These are phyloP conservation scores for Sporopachydermia lactativora DNA, from an alignment of 805 yeast species.

Conservation along the genomic window DNA sequence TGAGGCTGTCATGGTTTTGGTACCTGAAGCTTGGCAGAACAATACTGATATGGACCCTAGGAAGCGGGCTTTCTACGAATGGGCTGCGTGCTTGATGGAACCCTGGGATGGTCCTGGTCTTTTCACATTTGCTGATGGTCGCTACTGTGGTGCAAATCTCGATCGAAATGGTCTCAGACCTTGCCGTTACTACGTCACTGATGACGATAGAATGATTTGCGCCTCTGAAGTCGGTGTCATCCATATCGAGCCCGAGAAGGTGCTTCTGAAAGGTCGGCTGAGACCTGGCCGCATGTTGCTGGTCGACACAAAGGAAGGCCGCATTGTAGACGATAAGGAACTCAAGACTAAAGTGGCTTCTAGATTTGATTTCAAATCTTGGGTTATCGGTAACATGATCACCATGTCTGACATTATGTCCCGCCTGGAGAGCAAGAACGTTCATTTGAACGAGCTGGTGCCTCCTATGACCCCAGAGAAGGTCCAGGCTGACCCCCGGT, in stretches of 20 bases:
- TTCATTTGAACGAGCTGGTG: constrained; percentile 15
- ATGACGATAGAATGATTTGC: constrained; percentile 90
- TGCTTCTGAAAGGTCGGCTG: constrained; percentile 83
- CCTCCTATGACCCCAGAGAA: constrained; percentile 18
- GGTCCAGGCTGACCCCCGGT: constrained; percentile 70
- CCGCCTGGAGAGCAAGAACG: constrained; percentile 36
- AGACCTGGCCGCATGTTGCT: constrained; percentile 94
- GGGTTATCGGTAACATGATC: constrained; percentile 81
- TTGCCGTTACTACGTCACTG: constrained; percentile 91
- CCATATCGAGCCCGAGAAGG: constrained; percentile 68
- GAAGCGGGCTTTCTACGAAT: constrained; percentile 89
- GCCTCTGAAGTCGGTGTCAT: constrained; percentile 98
- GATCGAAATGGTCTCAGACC: constrained; percentile 98
- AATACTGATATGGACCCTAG: constrained; percentile 76
- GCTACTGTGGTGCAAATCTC: constrained; percentile 96
- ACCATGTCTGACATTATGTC: constrained; percentile 61
- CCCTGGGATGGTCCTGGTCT: constrained; percentile 99
- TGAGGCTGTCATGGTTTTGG: constrained; percentile 93
- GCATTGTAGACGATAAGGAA: constrained; percentile 86
- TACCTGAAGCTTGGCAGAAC: constrained; percentile 97
- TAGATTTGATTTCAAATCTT: constrained; percentile 82
- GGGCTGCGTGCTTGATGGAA: constrained; percentile 99
- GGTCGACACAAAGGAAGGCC: constrained; percentile 87
- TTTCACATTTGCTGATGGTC: constrained; percentile 91
- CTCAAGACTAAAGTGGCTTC: constrained; percentile 68